A percentile compares a stretch with the other conserved stretches of the same genome.
Conservation (phyloP, 169 alveolate species). For the Miamiensis avidus region DNA sequence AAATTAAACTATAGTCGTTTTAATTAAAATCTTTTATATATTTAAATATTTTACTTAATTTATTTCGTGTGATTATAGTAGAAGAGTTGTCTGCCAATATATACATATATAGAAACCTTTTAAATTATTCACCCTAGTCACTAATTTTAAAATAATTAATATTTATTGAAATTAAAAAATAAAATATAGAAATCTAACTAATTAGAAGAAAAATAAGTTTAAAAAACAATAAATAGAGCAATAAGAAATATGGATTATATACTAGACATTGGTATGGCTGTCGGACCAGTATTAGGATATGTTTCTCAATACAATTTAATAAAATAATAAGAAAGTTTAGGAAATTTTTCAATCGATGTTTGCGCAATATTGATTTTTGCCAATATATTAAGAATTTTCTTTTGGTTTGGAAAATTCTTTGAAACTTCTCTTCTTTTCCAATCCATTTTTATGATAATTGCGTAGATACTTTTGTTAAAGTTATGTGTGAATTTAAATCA, state of each 20-base stretch:
- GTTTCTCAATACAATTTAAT: conserved; percentile 28
- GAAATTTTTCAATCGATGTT: conserved; percentile 37
- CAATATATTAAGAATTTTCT: conserved; percentile 38
- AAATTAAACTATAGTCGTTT: too few species aligned
- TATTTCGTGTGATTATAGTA: too few species aligned
- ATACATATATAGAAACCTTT: too few species aligned
- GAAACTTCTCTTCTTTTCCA: conserved; percentile 14
- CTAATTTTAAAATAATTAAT: too few species aligned
- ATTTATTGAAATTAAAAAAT: too few species aligned
- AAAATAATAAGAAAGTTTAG: conserved; percentile 10
- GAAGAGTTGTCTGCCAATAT: too few species aligned
- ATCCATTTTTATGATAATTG: conserved; percentile 16
- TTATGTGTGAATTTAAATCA: neutral
- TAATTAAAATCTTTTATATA: too few species aligned
- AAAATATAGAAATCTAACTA: too few species aligned
- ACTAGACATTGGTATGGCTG: conserved; percentile 8
- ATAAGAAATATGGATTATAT: neutral
- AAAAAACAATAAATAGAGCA: too few species aligned
- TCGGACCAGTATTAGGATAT: conserved; percentile 34
- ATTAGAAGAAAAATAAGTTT: too few species aligned
- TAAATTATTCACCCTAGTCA: too few species aligned
- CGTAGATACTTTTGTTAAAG: conserved; percentile 2
- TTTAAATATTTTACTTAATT: too few species aligned
- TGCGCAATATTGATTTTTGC: conserved; percentile 40
- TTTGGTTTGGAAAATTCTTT: conserved; percentile 28